Conservation (phyloP, 306 rosid species). For the Psophocarpus tetragonolobus region DNA sequence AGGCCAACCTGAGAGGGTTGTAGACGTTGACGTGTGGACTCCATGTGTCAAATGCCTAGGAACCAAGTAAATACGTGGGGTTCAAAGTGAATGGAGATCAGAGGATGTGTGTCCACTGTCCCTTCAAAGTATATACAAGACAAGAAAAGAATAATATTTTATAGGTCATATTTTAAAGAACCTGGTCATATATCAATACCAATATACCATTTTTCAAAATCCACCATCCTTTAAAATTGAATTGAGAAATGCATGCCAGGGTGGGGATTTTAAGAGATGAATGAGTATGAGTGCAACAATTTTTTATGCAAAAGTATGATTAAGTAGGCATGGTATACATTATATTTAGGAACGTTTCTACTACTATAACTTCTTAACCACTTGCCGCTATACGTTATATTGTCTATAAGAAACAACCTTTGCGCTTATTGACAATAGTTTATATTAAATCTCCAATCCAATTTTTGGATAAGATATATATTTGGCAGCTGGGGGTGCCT, state of each 20-base stretch:
- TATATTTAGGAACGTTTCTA: not conserved
- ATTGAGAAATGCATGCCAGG: not conserved
- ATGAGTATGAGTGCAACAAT: too few relatives aligned
- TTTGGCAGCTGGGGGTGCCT: too few relatives aligned
- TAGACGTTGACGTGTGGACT: slow-evolving; percentile 38
- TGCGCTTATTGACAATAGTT: too few relatives aligned
- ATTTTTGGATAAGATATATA: too few relatives aligned
- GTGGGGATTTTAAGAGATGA: not conserved
- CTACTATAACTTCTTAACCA: not conserved
- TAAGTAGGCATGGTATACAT: not conserved
- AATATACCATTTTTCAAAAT: not conserved
- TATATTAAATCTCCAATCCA: too few relatives aligned
- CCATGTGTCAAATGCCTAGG: slow-evolving; percentile 33
- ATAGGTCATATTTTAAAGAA: not conserved
- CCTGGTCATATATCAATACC: not conserved
- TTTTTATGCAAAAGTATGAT: not conserved
- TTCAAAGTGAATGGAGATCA: slow-evolving; percentile 17
- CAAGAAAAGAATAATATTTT: not conserved
- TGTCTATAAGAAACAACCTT: too few relatives aligned
- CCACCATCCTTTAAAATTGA: not conserved
- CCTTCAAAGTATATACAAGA: not conserved
- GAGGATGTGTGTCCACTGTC: not conserved
- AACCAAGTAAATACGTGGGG: slow-evolving; percentile 35
- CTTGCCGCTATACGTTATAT: too few relatives aligned
- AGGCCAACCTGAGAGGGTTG: not conserved